A percentile compares a stretch with the other conserved stretches of the same genome.
Conservation (phyloP, 108 stramenopile species). For the Pseudonitzschia pungens region DNA sequence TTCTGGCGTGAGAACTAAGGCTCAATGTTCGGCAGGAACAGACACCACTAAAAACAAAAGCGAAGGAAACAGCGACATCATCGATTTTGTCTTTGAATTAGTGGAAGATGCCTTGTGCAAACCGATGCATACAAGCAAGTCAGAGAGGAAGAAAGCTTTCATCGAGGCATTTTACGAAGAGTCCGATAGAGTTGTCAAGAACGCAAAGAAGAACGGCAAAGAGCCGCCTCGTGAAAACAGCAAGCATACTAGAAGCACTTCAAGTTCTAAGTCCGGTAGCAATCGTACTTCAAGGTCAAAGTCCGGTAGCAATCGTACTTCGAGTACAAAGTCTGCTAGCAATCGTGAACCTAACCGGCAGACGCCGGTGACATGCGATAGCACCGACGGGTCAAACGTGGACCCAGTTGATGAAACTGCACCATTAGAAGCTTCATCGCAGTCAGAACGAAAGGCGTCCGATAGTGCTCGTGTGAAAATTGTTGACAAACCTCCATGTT, state of each 20-base stretch:
- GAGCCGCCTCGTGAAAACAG: not conserved
- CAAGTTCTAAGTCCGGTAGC: not conserved
- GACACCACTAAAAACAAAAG: not conserved
- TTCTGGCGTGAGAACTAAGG: not conserved
- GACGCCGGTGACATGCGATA: not conserved
- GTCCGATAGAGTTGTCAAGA: conserved; percentile 3
- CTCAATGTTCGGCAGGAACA: not conserved
- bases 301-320: not conserved
- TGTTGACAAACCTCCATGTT: conserved; percentile 13
- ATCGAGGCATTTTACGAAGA: conserved; percentile 22
- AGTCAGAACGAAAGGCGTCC: not conserved
- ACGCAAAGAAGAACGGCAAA: not conserved
- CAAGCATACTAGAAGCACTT: conserved; percentile 12
- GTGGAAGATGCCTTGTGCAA: conserved; percentile 33
- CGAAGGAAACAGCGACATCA: conserved; percentile 16
- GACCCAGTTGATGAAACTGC: not conserved
- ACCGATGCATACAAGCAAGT: conserved; percentile 5
- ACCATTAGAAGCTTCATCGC: not conserved
- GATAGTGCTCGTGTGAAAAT: not conserved
- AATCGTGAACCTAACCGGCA: not conserved
- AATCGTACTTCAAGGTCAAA: not conserved
- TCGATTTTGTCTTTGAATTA: conserved; percentile 35
- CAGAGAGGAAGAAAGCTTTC: conserved; percentile 10
- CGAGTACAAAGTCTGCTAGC: not conserved
- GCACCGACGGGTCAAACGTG: not conserved